Percentiles rank a stretch among this genome's conserved stretches.
phyloP scores from a whole-genome alignment of 2,329 filamentous ascomycete genomes.

The Cladosporium cucumerinum region DNA sequence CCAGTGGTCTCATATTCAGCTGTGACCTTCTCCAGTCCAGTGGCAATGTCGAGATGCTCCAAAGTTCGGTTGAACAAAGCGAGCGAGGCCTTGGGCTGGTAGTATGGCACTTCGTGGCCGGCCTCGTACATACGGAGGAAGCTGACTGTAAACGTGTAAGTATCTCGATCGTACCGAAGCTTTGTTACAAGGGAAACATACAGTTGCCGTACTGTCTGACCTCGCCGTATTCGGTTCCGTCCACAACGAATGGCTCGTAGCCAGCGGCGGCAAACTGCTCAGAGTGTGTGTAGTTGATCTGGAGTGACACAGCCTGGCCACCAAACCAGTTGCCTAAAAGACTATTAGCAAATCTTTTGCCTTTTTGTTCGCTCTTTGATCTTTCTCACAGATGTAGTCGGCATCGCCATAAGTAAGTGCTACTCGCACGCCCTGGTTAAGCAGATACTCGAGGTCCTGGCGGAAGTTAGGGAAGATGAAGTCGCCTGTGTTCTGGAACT shows the following conservation, averaged over 20 bases:
- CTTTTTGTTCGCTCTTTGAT: not conserved
- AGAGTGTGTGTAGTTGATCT: constrained; percentile 38
- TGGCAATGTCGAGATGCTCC: constrained; percentile 36
- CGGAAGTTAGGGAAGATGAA: constrained; percentile 60
- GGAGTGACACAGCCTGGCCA: constrained; percentile 37
- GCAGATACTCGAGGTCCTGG: constrained; percentile 41
- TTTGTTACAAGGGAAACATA: not conserved
- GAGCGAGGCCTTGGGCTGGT: constrained; percentile 38
- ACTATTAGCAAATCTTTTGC: not conserved
- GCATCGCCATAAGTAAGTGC: constrained; percentile 40
- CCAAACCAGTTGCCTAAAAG: constrained; percentile 38
- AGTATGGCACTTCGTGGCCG: constrained; percentile 42
- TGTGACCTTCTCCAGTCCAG: constrained; percentile 35
- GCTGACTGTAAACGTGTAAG: constrained; percentile 19
- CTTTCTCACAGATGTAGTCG: constrained; percentile 34
- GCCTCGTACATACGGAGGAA: constrained; percentile 36
- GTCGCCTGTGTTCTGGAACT: constrained; percentile 56
- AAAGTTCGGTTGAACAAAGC: constrained; percentile 33
- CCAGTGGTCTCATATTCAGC: constrained; percentile 35
- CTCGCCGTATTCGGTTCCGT: constrained; percentile 40
- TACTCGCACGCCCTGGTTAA: constrained; percentile 39
- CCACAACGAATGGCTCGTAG: constrained; percentile 36
- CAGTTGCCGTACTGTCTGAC: constrained; percentile 35
- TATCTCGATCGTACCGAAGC: not conserved
- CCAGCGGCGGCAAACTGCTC: constrained; percentile 29